These are phyloP conservation scores for Fusarium papillatum DNA, from an alignment of 2,329 filamentous ascomycete genomes.

Conservation along the genomic window DNA sequence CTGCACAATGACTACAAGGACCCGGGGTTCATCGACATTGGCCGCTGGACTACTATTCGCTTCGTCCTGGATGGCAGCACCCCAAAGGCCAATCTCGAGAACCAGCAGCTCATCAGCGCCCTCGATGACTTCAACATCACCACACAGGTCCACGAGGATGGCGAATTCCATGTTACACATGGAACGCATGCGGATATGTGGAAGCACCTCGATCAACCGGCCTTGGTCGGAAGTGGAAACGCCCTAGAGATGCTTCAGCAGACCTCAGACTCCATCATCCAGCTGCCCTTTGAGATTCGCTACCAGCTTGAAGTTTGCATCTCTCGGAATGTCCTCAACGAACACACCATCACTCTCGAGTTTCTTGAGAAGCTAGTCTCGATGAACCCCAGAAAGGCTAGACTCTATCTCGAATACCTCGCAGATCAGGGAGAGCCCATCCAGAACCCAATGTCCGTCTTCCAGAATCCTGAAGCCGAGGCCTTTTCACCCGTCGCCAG, in stretches of 20 bases:
- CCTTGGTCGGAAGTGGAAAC: constrained; percentile 26
- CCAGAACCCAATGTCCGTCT: constrained; percentile 80
- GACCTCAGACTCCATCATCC: constrained; percentile 29
- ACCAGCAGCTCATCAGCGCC: constrained; percentile 59
- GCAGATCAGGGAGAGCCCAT: constrained; percentile 73
- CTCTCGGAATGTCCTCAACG: constrained; percentile 82
- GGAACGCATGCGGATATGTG: constrained; percentile 43
- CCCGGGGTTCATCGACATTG: constrained; percentile 61
- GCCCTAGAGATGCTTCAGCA: constrained; percentile 46
- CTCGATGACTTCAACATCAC: constrained; percentile 82
- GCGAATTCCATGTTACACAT: constrained; percentile 57
- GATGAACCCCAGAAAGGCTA: constrained; percentile 63
- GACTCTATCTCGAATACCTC: constrained; percentile 80
- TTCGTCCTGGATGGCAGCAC: constrained; percentile 54
- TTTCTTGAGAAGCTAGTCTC: constrained; percentile 76
- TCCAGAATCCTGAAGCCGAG: constrained; percentile 66
- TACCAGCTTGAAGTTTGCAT: constrained; percentile 96
- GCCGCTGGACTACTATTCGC: constrained; percentile 69
- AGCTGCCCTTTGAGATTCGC: constrained; percentile 78
- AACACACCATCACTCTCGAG: constrained; percentile 76
- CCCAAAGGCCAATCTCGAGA: constrained; percentile 49
- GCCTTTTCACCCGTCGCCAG: constrained; percentile 61
- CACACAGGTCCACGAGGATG: constrained; percentile 51
- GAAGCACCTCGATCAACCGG: constrained; percentile 47
- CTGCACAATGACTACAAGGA: constrained; percentile 53